Percentiles rank a stretch among this genome's conserved stretches.
Evolutionary conservation across 176 grass and related monocot genomes (phyloP).

Genomic region (Otatea glauca): DNA sequence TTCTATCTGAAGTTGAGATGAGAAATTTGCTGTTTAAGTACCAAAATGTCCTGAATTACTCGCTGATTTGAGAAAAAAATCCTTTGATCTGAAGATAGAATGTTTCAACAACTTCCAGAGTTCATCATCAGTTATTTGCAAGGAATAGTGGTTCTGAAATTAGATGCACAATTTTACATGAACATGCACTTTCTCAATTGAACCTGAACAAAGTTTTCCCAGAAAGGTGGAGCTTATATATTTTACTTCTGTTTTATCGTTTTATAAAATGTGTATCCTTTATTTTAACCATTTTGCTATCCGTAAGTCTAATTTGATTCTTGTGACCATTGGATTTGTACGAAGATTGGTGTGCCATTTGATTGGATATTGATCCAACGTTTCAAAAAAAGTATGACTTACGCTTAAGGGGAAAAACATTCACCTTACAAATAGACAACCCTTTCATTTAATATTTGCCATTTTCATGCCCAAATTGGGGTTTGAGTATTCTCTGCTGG

Average conservation of each 20-base stretch:
- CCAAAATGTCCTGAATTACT: background rate
- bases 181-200: background rate
- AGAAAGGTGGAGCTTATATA: background rate
- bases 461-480: background rate
- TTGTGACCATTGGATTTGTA: background rate
- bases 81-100: background rate
- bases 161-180: background rate
- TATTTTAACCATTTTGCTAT: background rate
- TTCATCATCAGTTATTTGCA: background rate
- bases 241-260: background rate
- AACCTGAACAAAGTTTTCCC: background rate
- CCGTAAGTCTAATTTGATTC: background rate
- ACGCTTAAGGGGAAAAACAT: background rate
- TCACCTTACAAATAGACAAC: background rate
- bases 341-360: background rate
- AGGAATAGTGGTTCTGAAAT: background rate
- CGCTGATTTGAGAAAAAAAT: background rate
- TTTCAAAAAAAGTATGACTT: background rate
- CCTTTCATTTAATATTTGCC: background rate
- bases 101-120: background rate
- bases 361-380: background rate
- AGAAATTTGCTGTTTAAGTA: background rate
- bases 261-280: background rate
- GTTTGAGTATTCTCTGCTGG: background rate
- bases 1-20: background rate